Conservation (phyloP, 768 basidiomycete genomes). For the Glaciozyma antarctica region DNA sequence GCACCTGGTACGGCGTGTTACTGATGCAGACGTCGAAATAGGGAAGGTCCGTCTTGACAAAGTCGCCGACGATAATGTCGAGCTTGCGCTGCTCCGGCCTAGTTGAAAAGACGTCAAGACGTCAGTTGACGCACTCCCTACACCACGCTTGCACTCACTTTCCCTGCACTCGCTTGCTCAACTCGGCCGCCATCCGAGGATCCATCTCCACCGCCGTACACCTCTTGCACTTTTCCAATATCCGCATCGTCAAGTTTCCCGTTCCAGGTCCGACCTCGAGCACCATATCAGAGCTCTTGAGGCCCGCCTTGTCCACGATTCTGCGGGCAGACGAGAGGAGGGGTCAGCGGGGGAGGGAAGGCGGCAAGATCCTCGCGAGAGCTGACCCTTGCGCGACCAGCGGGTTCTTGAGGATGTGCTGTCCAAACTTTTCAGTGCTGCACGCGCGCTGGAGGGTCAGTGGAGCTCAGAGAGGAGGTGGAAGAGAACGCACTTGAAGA, state of each 20-base stretch:
- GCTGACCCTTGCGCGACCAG: conserved; percentile 6
- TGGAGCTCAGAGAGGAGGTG: not conserved
- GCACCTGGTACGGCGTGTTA: conserved; percentile 91
- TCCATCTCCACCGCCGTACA: conserved; percentile 95
- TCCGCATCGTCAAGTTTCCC: conserved; percentile 87
- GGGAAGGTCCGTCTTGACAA: conserved; percentile 93
- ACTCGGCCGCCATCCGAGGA: conserved; percentile 95
- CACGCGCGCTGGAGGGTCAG: not conserved
- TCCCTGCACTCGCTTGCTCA: conserved; percentile 94
- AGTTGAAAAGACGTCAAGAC: not conserved
- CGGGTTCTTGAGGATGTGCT: conserved; percentile 94
- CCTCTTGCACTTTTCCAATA: conserved; percentile 84
- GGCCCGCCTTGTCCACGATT: conserved; percentile 56
- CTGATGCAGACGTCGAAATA: conserved; percentile 99
- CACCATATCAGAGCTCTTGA: conserved; percentile 88
- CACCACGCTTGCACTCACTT: conserved; percentile 69
- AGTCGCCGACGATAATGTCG: conserved; percentile 91
- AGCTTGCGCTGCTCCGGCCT: conserved; percentile 94
- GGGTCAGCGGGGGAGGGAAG: not conserved
- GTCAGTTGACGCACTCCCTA: no score
- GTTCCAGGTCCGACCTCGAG: conserved; percentile 97
- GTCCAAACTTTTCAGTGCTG: conserved; percentile 59
- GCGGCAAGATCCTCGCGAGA: not conserved
- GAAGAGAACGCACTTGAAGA: conserved; percentile 24
- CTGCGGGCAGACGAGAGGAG: conserved; percentile 63